Evolutionary conservation across 352 stramenopile genomes (phyloP), one percentile per base, ranked within the genome.

Genomic region (Sclerospora graminicola): DNA sequence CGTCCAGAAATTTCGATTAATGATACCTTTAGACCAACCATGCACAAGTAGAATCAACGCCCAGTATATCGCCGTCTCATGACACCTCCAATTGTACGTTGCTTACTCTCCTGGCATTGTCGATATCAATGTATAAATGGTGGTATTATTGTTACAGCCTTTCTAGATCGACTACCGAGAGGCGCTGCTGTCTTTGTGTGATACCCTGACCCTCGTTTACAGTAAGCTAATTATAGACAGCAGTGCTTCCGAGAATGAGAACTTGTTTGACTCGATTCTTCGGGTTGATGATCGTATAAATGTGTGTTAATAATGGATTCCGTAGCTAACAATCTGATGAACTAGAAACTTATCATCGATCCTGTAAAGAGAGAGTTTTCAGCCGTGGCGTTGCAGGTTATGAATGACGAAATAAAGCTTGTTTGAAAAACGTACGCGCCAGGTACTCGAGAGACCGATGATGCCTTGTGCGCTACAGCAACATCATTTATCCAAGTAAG

Each of bases 31-130:
- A 59, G 66, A 1, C 70, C 80, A 8, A 69, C 59, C 13, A 48
- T 91, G 39, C 67, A 84, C 63, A 91, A 91, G 47, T 89, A 76
- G 76, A 89, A 91, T 58, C 76, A 91, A 27, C 72, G 75, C 4
- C 68, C 75, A 15, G 75, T 86, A 9, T 91, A 80, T 26, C 74
- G 76, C 0, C 72, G 75, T 1, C 72, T 91, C 11, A 39, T 84
- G 41, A 84, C 77, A 0, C 72, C 76, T 35, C 64, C 76, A 2
- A 83, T 91, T 38, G 80, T 91, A 68, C 15, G 60, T 7, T 47
- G 21, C 4, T 15, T n/a, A 8, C 1, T 9, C 31, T 18, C 5
- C 11, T 11, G 11, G 20, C 23, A 24, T 35, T n/a, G n/a, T 18
- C 9, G 34, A 14, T 40, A 19, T 10, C 21, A 2, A 35, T 5